These are phyloP conservation scores for Phytophthora rubi DNA, from an alignment of 352 stramenopile species.

Conservation along the genomic window DNA sequence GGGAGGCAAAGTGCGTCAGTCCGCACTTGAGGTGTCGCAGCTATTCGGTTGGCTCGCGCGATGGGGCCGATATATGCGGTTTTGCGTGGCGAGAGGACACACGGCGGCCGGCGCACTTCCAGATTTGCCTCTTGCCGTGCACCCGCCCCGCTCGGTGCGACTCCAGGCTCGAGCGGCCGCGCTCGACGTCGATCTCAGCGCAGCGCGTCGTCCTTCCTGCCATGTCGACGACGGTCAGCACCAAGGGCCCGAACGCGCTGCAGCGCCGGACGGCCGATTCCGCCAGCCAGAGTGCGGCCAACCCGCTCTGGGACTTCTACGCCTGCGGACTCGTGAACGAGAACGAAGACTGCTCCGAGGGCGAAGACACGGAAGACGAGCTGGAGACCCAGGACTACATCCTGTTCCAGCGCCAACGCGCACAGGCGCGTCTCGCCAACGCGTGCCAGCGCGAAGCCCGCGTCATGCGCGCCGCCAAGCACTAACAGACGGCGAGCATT, in stretches of 20 bases:
- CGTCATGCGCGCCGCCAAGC: conserved; percentile 26
- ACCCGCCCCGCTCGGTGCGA: background rate
- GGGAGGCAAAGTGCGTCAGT: background rate
- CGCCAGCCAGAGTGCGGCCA: conserved; percentile 13
- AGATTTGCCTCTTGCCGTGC: conserved; percentile 23
- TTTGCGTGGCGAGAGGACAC: conserved; percentile 24
- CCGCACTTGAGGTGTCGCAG: background rate
- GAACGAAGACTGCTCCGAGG: conserved; percentile 44
- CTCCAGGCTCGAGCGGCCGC: conserved; percentile 28
- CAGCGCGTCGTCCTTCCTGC: background rate
- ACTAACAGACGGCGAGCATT: conserved; percentile 16
- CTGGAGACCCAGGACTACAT: conserved; percentile 62
- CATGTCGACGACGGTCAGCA: conserved; percentile 33
- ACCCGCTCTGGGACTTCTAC: conserved; percentile 68
- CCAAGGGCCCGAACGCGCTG: conserved; percentile 25
- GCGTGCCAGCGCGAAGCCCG: conserved; percentile 46
- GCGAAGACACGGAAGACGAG: conserved; percentile 70
- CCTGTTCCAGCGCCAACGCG: conserved; percentile 61
- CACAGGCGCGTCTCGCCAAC: conserved; percentile 51
- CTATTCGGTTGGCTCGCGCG: background rate
- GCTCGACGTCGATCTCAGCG: conserved; percentile 9
- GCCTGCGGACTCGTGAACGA: conserved; percentile 60
- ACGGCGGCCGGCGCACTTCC: conserved; percentile 13
- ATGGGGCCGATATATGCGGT: conserved; percentile 14
- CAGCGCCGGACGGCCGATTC: conserved; percentile 22